These are phyloP conservation scores for Saccharomyces hybrid DNA, from an alignment of 1,139 yeast genomes.

Conservation along the genomic window DNA sequence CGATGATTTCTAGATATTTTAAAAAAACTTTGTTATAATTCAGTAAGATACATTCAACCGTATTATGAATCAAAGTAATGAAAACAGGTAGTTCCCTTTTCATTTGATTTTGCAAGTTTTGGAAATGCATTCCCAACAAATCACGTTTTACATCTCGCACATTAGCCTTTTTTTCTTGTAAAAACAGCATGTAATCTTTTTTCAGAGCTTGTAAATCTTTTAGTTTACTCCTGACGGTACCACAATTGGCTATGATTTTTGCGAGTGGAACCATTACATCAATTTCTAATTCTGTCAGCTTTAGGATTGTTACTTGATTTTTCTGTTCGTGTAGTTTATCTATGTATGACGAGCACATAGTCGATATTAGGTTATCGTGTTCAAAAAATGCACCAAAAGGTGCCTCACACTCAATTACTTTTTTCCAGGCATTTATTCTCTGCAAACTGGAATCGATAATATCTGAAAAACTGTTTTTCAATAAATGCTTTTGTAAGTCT, in stretches of 20 bases:
- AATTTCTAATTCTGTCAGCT: conserved; percentile 21
- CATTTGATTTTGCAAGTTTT: conserved; percentile 27
- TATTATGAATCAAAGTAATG: conserved; percentile 12
- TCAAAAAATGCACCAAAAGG: conserved; percentile 4
- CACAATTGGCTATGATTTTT: conserved; percentile 19
- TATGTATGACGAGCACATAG: conserved; percentile 16
- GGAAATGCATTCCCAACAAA: conserved; percentile 25
- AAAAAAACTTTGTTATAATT: conserved; percentile 21
- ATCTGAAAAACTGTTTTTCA: conserved; percentile 7
- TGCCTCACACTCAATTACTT: conserved; percentile 14
- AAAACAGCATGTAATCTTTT: conserved; percentile 27
- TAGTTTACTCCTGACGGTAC: conserved; percentile 20
- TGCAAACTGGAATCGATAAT: conserved; percentile 12
- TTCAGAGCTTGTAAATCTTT: conserved; percentile 28
- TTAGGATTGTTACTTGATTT: conserved; percentile 24
- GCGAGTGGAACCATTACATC: conserved; percentile 26
- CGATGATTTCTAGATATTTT: conserved; percentile 25
- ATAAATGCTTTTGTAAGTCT: conserved; percentile 8
- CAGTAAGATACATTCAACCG: conserved; percentile 16
- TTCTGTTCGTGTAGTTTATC: conserved; percentile 20
- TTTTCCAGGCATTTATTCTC: conserved; percentile 18
- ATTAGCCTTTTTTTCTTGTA: conserved; percentile 22
- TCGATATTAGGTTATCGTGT: conserved; percentile 5
- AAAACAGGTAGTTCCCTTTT: conserved; percentile 30
- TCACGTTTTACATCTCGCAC: conserved; percentile 23